phyloP scores from a whole-genome alignment of 371 early-diverging fungal species.

The Mucor mucedo region DNA sequence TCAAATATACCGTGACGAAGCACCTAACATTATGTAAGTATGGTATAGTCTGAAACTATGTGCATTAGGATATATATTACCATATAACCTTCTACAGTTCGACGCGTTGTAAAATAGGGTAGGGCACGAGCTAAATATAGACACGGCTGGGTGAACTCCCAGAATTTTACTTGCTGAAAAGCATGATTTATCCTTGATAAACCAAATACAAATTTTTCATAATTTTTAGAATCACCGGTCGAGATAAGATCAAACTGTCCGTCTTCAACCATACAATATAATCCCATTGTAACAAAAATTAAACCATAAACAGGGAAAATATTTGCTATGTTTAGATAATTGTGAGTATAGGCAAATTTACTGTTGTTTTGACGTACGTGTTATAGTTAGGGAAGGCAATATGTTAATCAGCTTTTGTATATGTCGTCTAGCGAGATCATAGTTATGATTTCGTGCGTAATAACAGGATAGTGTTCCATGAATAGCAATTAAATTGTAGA shows the following conservation, averaged over 20 bases:
- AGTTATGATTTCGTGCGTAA: slow-evolving; percentile 38
- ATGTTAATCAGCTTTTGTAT: slow-evolving; percentile 30
- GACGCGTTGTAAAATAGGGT: slow-evolving; percentile 48
- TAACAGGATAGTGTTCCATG: slow-evolving; percentile 47
- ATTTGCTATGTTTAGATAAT: slow-evolving; percentile 29
- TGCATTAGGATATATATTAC: slow-evolving; percentile 14
- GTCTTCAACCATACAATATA: slow-evolving; percentile 43
- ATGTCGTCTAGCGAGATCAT: slow-evolving; percentile 36
- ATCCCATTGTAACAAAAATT: slow-evolving; percentile 49
- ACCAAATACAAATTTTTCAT: slow-evolving; percentile 40
- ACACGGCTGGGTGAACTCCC: slow-evolving; percentile 54
- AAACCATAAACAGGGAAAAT: slow-evolving; percentile 48
- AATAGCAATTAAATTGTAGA: slow-evolving; percentile 51
- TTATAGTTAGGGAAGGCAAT: slow-evolving; percentile 41
- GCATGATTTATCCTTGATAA: slow-evolving; percentile 45
- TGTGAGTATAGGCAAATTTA: too few species aligned
- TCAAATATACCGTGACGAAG: slow-evolving; percentile 50
- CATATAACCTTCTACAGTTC: slow-evolving; percentile 51
- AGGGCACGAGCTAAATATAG: slow-evolving; percentile 50
- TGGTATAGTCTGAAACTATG: background rate
- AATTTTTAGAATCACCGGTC: slow-evolving; percentile 23
- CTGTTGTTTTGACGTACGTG: slow-evolving; percentile 31
- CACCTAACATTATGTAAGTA: slow-evolving; percentile 17
- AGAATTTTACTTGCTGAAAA: slow-evolving; percentile 50
- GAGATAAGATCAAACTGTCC: slow-evolving; percentile 31